Evolutionary conservation across 331 rosid genomes (phyloP).

Genomic region (Quercus phellos): DNA sequence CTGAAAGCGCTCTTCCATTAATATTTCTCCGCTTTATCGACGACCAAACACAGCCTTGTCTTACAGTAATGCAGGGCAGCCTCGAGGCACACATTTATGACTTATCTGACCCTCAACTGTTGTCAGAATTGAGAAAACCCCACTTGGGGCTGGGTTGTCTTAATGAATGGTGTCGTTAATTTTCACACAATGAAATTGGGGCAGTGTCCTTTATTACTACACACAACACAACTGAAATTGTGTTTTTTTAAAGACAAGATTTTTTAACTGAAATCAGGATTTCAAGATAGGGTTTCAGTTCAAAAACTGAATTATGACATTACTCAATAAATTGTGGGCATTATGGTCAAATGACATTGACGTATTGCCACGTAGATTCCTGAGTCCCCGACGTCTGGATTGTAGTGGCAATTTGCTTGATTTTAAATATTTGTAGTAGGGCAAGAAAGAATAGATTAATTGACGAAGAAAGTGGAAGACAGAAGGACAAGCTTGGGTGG

Average conservation of each 20-base stretch:
- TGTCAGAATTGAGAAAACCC: background rate
- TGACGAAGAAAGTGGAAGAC: conserved; percentile 28
- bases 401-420: background rate
- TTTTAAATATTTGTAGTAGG: background rate
- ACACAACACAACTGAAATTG: too few relatives aligned
- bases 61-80: background rate
- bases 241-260: too few relatives aligned
- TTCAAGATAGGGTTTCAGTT: too few relatives aligned
- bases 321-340: background rate
- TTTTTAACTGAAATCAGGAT: too few relatives aligned
- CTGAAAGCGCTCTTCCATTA: background rate
- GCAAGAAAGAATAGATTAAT: background rate
- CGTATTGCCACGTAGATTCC: background rate
- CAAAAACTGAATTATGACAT: too few relatives aligned
- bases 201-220: too few relatives aligned
- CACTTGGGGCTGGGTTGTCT: background rate
- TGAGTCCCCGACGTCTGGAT: background rate
- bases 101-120: background rate
- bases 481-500: conserved; percentile 17
- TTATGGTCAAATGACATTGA: background rate
- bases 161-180: background rate
- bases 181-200: too few relatives aligned
- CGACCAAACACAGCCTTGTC: background rate
- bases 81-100: background rate
- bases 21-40: background rate